phyloP scores from a whole-genome alignment of 2,329 filamentous ascomycete species.

The Aspergillus floridensis region DNA sequence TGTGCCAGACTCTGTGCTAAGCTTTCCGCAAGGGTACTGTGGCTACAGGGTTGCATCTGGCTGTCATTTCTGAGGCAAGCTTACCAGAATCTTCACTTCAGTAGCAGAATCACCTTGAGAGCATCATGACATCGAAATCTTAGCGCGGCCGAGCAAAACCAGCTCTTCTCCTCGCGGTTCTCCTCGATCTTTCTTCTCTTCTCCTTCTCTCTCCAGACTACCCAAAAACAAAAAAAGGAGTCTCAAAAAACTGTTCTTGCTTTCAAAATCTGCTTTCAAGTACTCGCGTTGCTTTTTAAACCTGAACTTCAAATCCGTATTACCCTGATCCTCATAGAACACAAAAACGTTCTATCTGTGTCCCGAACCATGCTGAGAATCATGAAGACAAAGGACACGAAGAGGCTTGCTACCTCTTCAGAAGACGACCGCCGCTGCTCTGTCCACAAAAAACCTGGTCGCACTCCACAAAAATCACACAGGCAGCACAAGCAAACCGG shows the following conservation, averaged over 20 bases:
- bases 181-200: background rate
- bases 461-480: background rate
- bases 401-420: background rate
- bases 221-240: background rate
- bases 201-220: background rate
- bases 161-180: background rate
- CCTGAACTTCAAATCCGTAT: background rate
- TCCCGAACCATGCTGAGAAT: background rate
- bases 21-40: background rate
- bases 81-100: background rate
- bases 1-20: background rate
- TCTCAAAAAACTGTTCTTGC: background rate
- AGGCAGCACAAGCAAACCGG: background rate
- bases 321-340: background rate
- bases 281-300: background rate
- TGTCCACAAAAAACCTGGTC: background rate
- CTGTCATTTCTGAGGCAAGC: background rate
- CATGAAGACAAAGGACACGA: background rate
- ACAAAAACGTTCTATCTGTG: background rate
- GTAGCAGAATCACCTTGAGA: background rate
- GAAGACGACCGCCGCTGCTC: background rate
- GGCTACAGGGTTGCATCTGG: background rate
- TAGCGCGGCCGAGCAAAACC: background rate
- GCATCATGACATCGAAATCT: background rate
- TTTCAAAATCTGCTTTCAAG: background rate